Base-by-base conservation (phyloP, 2,329 filamentous ascomycete genomes). In the Elsinoe perseae region DNA sequence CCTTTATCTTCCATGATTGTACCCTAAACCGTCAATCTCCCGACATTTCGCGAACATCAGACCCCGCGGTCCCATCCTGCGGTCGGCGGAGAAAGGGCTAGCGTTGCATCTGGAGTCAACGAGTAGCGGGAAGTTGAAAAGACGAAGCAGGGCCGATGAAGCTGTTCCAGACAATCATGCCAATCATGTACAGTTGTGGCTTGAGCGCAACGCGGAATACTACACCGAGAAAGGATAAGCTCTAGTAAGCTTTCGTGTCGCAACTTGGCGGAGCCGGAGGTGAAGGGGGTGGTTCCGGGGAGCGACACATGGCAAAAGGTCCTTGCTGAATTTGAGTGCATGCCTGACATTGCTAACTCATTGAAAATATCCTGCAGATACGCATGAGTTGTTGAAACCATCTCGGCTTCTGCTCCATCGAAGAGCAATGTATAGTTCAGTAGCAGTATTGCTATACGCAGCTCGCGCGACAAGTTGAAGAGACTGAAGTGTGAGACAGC, bases 231-330 rank as follows among this genome's bases (percentile, higher is more conserved):
- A 50, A 30, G 44, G 44, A 30, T 16, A 50, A 50, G 44, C 44
- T 50, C 44, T n/a, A 10, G 44, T 10, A 50, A 50, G 44, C 44
- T 50, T 50, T 50, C 12, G 44, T 4, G 20, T 50, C 25, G 44
- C 25, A 32, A 44, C 21, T 44, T 44, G 21, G 40, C 40, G 40
- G 32, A 36, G 32, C 5, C 10, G 32, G 32, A 36, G 32, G 32
- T 36, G 32, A 36, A 36, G 32, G 32, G n/a, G 23, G 40, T 10
- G n/a, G 23, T 44, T 44, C 40, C 40, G 40, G 40, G 40, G 8
- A 4, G 32, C 32, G 10, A 36, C 32, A 36, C n/a, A 6, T 6
- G 12, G 12, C 9, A 5, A 36, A 36, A 36, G 10, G 4, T 36
- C 32, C n/a, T n/a, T n/a, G n/a, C n/a, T n/a, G n/a, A n/a, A n/a